Evolutionary conservation across 768 basidiomycete species (phyloP).

Genomic region (Royoungia palumana): DNA sequence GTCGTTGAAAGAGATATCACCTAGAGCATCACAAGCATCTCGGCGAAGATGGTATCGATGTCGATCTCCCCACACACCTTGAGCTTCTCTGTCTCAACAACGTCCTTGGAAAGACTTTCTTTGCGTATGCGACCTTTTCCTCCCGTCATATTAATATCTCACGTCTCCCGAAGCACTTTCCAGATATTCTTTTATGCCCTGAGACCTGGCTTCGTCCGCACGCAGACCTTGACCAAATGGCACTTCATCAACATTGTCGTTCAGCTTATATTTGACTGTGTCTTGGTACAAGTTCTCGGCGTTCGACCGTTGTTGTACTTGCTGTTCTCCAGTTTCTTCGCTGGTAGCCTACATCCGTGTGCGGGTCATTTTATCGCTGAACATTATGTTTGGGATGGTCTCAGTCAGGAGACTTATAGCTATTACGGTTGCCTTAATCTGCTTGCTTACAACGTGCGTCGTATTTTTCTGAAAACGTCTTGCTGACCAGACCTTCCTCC

Average conservation of each 20-base stretch:
- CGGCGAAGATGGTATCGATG: constrained; percentile 95
- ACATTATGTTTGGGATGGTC: constrained; percentile 91
- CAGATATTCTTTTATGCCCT: constrained; percentile 98
- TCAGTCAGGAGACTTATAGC: constrained; percentile 93
- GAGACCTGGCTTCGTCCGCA: constrained; percentile 87
- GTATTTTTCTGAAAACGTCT: not conserved
- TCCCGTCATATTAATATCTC: not conserved
- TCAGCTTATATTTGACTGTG: constrained; percentile 70
- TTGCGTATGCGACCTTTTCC: constrained; percentile 59
- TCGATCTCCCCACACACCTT: constrained; percentile 84
- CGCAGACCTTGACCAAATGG: constrained; percentile 79
- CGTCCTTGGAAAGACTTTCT: constrained; percentile 97
- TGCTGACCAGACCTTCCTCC: not conserved
- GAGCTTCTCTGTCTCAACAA: constrained; percentile 89
- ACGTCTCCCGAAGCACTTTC: constrained; percentile 66
- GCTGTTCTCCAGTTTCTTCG: constrained; percentile 89
- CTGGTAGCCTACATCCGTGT: constrained; percentile 92
- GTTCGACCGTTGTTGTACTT: constrained; percentile 68
- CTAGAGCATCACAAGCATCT: constrained; percentile 95
- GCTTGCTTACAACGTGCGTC: constrained; percentile 86
- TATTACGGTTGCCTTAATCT: constrained; percentile 93
- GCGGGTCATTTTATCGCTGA: constrained; percentile 98
- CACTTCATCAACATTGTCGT: constrained; percentile 73
- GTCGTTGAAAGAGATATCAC: constrained; percentile 67
- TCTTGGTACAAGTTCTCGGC: constrained; percentile 53